Evolutionary conservation across 192 early-diverging fungal species (phyloP).

Genomic region (Podila minutissima): DNA sequence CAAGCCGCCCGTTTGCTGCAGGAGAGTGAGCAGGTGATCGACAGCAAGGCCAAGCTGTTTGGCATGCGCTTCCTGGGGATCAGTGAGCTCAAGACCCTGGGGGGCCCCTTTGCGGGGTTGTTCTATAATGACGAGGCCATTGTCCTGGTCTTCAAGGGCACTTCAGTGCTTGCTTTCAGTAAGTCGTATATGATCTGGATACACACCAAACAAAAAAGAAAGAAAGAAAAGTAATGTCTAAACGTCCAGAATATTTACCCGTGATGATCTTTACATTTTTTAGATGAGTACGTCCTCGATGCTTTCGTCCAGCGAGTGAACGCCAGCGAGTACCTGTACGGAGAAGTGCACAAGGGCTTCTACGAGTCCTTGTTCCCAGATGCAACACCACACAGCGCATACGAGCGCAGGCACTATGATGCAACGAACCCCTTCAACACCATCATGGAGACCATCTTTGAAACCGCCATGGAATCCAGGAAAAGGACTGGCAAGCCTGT

Average conservation of each 20-base stretch:
- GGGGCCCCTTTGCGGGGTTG: conserved; percentile 60
- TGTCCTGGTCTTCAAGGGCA: conserved; percentile 59
- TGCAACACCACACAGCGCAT: conserved; percentile 1
- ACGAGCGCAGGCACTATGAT: conserved; percentile 22
- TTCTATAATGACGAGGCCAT: conserved; percentile 58
- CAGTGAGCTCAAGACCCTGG: conserved; percentile 58
- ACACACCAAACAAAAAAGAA: neutral
- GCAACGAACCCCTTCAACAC: conserved; percentile 52
- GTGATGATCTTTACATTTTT: neutral
- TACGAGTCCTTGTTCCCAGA: conserved; percentile 60
- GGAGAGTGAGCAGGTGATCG: conserved; percentile 49
- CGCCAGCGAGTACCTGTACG: conserved; percentile 59
- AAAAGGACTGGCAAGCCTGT: conserved; percentile 36
- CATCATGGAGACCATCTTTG: conserved; percentile 55
- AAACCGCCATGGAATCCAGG: conserved; percentile 9
- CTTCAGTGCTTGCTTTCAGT: conserved; percentile 59
- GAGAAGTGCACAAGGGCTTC: conserved; percentile 63
- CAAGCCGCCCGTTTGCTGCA: conserved; percentile 33
- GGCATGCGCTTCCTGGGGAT: conserved; percentile 53
- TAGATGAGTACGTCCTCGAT: conserved; percentile 58
- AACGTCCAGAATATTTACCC: neutral
- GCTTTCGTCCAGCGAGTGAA: conserved; percentile 58
- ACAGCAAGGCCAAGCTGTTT: conserved; percentile 19
- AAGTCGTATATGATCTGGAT: conserved; percentile 3
- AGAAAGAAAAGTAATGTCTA: too few relatives aligned